These are phyloP conservation scores for Eremochloa ophiuroides DNA, from an alignment of 176 grass and related monocot genomes.

Conservation along the genomic window DNA sequence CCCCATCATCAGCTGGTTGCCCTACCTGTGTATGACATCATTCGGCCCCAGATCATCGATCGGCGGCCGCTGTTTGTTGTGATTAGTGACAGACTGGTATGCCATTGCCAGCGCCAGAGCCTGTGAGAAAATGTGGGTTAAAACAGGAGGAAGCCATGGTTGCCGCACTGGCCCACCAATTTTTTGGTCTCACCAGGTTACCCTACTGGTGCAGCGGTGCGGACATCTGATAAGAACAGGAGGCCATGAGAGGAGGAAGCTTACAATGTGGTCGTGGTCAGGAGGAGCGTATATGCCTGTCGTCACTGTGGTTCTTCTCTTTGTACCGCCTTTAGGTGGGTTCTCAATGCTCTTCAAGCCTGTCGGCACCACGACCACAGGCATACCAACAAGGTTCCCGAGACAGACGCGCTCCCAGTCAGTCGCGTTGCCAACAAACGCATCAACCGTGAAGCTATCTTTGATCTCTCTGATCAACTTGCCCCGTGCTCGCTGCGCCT, in stretches of 20 bases:
- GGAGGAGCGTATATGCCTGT: conserved; percentile 78
- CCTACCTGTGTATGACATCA: neutral
- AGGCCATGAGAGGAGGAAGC: conserved; percentile 16
- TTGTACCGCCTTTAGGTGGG: conserved; percentile 41
- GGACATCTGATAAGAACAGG: too few species aligned
- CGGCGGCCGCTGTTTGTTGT: conserved; percentile 66
- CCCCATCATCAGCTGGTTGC: neutral
- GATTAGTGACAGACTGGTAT: conserved; percentile 67
- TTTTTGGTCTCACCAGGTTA: too few species aligned
- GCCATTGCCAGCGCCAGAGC: conserved; percentile 88
- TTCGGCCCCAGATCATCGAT: conserved; percentile 39
- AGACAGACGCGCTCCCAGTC: conserved; percentile 91
- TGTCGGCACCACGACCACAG: conserved; percentile 51
- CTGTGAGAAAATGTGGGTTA: conserved; percentile 7
- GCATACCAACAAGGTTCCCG: conserved; percentile 76
- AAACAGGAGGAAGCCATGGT: neutral
- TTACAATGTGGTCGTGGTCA: conserved; percentile 79
- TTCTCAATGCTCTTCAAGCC: conserved; percentile 64
- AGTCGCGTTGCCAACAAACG: conserved; percentile 75
- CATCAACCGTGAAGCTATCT: conserved; percentile 70
- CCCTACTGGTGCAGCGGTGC: too few species aligned
- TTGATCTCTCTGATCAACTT: conserved; percentile 63
- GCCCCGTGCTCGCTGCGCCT: conserved; percentile 81
- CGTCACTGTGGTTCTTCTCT: conserved; percentile 65
- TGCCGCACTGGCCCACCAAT: neutral